Evolutionary conservation across 2,329 filamentous ascomycete genomes (phyloP), one percentile per base, ranked within the genome.

Genomic region (Alternaria consortialis): DNA sequence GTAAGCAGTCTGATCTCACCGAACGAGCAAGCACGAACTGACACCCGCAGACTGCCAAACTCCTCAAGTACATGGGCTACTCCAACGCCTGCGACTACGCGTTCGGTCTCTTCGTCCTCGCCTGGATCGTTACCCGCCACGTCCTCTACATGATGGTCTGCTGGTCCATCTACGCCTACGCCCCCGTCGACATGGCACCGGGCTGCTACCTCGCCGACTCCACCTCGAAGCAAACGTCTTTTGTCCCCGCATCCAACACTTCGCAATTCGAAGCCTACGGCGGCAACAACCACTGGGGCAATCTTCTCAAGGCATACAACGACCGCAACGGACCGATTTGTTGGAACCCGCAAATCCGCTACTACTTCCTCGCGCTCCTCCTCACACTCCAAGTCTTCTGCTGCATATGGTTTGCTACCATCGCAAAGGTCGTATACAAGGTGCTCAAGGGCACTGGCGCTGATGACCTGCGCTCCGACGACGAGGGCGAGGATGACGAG

Each of bases 371-470:
- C 15, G 84, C 85, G 9, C 85, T 92, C 39, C 87, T 99, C 3
- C 82, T 96, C 12, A 86, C 90, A 37, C 84, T 99, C 23, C 93
- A 98, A 79, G 82, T 85, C 23, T 86, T 99, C 54, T 93, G 91
- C 32, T 82, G 97, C 36, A 85, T 91, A 63, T 98, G 95, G 95
- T 97, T 98, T 74, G 85, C 84, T 64, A 91, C 97, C 88, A 97
- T 98, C 68, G 80, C 94, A 39, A 88, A 89, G 58, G 91, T 99
- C 2, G 93, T 93, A 23, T 85, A 91, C 64, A 89, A 90, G 63
- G 93, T 98, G 6, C 76, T 98, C 36, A 86, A 85, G 52, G 94
- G 94, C 32, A 87, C 85, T 37, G 84, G 87, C 32, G 93, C 94
- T 5, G 93, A 97, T 65, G 95, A 99, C 74, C 86, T 88, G 17